Evolutionary conservation across 768 basidiomycete genomes (phyloP).

Genomic region (Polyporus arcularius): DNA sequence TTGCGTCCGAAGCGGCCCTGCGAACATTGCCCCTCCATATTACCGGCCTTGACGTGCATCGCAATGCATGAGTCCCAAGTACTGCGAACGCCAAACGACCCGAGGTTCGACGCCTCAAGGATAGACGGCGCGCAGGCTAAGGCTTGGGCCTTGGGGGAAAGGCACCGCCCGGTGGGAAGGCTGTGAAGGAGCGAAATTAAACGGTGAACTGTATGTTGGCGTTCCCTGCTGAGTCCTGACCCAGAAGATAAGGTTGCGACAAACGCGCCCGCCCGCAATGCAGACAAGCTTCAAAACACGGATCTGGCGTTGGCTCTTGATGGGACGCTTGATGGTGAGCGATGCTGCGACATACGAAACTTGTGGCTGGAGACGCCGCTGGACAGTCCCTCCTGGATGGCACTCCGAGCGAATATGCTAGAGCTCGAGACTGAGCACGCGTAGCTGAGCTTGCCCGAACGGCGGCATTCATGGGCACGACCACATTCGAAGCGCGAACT

Average conservation of each 20-base stretch:
- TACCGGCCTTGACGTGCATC: background rate
- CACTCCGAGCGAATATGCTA: too few species aligned
- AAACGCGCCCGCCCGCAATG: background rate
- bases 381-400: background rate
- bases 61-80: background rate
- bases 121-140: too few species aligned
- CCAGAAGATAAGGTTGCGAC: background rate
- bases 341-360: background rate
- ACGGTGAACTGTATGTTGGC: too few species aligned
- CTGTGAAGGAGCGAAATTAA: too few species aligned
- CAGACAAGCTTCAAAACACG: background rate
- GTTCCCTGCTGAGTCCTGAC: background rate
- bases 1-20: background rate
- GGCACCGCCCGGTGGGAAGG: too few species aligned
- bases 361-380: background rate
- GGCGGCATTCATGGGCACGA: too few species aligned
- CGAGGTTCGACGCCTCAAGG: too few species aligned
- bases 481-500: too few species aligned
- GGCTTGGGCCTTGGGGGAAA: too few species aligned
- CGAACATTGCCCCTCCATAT: background rate
- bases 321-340: background rate
- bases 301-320: background rate
- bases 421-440: too few species aligned
- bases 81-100: background rate
- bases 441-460: too few species aligned